Percentiles rank a stretch among this genome's conserved stretches.
These are phyloP conservation scores for Plasmopara halstedii DNA, from an alignment of 352 stramenopile genomes.

Conservation along the genomic window DNA sequence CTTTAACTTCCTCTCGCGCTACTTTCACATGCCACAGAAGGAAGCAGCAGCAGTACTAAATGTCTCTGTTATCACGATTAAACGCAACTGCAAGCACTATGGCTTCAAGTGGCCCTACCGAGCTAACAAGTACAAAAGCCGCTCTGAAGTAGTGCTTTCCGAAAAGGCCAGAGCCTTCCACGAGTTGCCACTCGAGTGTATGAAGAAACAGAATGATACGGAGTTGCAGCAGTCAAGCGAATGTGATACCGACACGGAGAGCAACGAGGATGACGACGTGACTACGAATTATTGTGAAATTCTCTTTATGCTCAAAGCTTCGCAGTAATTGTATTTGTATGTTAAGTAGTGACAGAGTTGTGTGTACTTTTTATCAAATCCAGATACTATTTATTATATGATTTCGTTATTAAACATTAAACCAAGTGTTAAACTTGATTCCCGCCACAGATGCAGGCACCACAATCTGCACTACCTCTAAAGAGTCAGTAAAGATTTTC, in stretches of 20 bases:
- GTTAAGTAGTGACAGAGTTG: no score
- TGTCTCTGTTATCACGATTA: slow-evolving; percentile 12
- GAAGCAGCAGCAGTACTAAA: not conserved
- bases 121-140: slow-evolving; percentile 11
- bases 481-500: no score
- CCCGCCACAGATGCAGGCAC: no score
- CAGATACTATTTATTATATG: no score
- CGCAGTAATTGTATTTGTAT: no score
- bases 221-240: not conserved
- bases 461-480: no score
- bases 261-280: slow-evolving; percentile 2
- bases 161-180: slow-evolving; percentile 8
- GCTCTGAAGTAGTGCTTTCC: not conserved
- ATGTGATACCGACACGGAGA: slow-evolving; percentile 8
- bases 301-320: slow-evolving; percentile 1
- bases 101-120: slow-evolving; percentile 15
- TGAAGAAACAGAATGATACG: not conserved
- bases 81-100: slow-evolving; percentile 16
- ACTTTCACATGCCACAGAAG: slow-evolving; percentile 14
- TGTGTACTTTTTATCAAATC: no score
- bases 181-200: slow-evolving; percentile 4
- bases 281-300: slow-evolving; percentile 2
- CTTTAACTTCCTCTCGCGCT: slow-evolving; percentile 4
- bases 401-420: no score
- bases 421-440: no score